Evolutionary conservation across 139 green algal species (phyloP).

Genomic region (Micractinium conductrix): DNA sequence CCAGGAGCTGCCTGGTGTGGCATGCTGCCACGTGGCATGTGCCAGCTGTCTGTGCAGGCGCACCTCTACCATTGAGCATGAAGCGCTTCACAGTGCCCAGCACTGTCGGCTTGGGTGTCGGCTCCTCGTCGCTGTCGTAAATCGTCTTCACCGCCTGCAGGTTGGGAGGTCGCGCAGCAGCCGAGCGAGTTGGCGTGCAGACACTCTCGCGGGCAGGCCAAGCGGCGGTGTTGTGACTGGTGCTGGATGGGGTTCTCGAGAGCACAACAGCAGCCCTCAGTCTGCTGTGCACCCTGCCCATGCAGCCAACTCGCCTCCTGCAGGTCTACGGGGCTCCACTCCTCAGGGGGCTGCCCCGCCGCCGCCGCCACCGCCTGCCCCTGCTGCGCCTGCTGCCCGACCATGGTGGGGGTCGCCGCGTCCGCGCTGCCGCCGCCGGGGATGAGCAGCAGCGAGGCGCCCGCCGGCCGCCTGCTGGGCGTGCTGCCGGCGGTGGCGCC

Average conservation of each 20-base stretch:
- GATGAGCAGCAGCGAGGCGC: background rate
- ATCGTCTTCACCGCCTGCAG: slow-evolving; percentile 26
- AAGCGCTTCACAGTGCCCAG: slow-evolving; percentile 28
- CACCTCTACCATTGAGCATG: slow-evolving; percentile 11
- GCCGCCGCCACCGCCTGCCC: background rate
- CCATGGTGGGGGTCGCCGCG: background rate
- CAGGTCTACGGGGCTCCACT: slow-evolving; percentile 21
- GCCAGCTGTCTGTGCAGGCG: background rate
- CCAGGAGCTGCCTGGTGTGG: background rate
- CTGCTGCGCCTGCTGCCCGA: slow-evolving; percentile 2
- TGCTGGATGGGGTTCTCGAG: too few species aligned
- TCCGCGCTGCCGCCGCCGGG: background rate
- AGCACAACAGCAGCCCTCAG: background rate
- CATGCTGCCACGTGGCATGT: background rate
- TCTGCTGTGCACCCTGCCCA: background rate
- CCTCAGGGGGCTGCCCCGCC: slow-evolving; percentile 7
- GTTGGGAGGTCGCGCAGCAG: background rate
- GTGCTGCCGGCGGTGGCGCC: too few species aligned
- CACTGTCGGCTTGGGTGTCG: background rate
- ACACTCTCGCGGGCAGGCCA: too few species aligned
- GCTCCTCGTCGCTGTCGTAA: slow-evolving; percentile 37
- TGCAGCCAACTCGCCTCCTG: slow-evolving; percentile 10
- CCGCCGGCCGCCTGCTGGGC: background rate
- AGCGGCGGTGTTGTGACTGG: too few species aligned
- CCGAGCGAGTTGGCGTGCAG: too few species aligned